Percentiles rank a stretch among this genome's conserved stretches.
Conservation (phyloP, 257 asterid species). For the Eustoma russellianum region DNA sequence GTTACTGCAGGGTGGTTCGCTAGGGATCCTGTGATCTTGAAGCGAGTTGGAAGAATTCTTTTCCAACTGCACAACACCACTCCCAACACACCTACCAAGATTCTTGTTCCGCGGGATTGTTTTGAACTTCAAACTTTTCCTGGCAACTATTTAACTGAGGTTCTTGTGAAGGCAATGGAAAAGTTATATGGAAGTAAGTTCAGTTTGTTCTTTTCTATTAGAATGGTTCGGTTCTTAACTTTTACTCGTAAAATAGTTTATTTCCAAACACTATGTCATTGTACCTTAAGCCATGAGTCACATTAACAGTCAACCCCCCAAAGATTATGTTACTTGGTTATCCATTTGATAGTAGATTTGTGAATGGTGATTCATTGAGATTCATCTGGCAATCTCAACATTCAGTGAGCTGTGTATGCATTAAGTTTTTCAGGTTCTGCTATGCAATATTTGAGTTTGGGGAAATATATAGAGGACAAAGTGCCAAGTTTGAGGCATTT, state of each 20-base stretch:
- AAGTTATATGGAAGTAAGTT: slow-evolving; percentile 54
- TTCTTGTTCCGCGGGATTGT: slow-evolving; percentile 78
- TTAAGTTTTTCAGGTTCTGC: slow-evolving; percentile 29
- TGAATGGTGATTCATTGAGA: too few relatives aligned
- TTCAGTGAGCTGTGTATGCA: background rate
- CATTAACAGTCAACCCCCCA: too few relatives aligned
- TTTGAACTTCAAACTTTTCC: slow-evolving; percentile 52
- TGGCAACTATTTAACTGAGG: slow-evolving; percentile 20
- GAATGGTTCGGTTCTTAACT: too few relatives aligned
- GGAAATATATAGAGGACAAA: slow-evolving; percentile 46
- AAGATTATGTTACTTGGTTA: too few relatives aligned
- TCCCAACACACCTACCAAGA: slow-evolving; percentile 18
- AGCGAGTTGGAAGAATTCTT: slow-evolving; percentile 56
- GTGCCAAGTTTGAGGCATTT: slow-evolving; percentile 64
- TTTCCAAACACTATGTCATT: too few relatives aligned
- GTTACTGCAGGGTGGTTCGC: slow-evolving; percentile 78
- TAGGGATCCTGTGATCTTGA: slow-evolving; percentile 58
- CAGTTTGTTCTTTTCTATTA: background rate
- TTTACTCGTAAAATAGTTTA: too few relatives aligned
- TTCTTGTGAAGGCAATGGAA: slow-evolving; percentile 32
- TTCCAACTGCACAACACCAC: slow-evolving; percentile 26
- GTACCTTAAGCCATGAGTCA: too few relatives aligned
- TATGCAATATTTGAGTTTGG: slow-evolving; percentile 38
- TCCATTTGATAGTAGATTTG: too few relatives aligned
- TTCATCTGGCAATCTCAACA: too few relatives aligned